These are phyloP conservation scores for Aureobasidium melanogenum DNA, from an alignment of 2,329 filamentous ascomycete genomes.

Conservation along the genomic window DNA sequence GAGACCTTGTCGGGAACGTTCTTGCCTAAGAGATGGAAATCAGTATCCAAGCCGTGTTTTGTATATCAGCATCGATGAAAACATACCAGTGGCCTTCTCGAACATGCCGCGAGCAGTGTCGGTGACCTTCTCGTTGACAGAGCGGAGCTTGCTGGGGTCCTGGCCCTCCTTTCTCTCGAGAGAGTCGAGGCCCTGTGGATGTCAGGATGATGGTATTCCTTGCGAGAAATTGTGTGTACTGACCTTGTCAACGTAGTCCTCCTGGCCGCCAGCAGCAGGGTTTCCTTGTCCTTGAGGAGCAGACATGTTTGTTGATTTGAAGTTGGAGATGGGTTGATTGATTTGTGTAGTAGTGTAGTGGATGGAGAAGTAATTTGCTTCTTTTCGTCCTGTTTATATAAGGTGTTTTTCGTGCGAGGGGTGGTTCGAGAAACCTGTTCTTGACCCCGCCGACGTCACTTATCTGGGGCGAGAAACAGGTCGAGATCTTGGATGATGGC, in stretches of 20 bases:
- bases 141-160: conserved; percentile 21
- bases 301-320: conserved; percentile 7
- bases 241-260: conserved; percentile 25
- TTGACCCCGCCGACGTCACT: neutral
- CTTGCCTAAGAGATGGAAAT: conserved; percentile 8
- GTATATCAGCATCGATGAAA: neutral
- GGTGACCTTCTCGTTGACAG: conserved; percentile 26
- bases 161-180: conserved; percentile 16
- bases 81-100: conserved; percentile 24
- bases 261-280: conserved; percentile 9
- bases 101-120: conserved; percentile 23
- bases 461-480: neutral
- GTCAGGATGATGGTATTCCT: neutral
- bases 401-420: neutral
- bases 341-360: neutral
- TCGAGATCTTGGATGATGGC: neutral
- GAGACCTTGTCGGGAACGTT: conserved; percentile 19
- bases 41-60: neutral
- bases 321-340: neutral
- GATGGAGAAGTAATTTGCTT: neutral
- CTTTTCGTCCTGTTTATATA: neutral
- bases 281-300: conserved; percentile 1
- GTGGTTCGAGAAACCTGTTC: neutral
- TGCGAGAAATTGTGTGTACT: neutral
- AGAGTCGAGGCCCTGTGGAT: conserved; percentile 14